Conservation (phyloP, 768 basidiomycete genomes). For the Candolleomyces efflorescens region DNA sequence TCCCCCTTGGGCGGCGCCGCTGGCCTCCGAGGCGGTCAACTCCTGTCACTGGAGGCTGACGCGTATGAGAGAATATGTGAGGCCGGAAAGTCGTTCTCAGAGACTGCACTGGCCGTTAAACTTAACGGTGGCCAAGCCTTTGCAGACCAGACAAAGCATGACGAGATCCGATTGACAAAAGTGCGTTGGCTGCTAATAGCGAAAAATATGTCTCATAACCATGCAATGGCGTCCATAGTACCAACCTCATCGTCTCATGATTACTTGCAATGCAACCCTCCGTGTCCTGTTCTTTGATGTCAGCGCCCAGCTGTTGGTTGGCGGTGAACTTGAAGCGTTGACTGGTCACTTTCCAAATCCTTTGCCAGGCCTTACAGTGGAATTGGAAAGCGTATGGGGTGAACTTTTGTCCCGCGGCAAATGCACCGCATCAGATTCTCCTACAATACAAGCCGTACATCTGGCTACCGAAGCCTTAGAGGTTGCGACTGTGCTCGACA, state of each 20-base stretch:
- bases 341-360: constrained; percentile 62
- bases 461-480: constrained; percentile 57
- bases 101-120: constrained; percentile 21
- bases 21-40: constrained; percentile 36
- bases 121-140: constrained; percentile 55
- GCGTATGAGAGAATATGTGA: constrained; percentile 39
- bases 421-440: not conserved
- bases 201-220: not conserved
- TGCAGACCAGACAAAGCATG: constrained; percentile 44
- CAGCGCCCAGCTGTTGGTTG: constrained; percentile 55
- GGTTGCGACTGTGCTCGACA: constrained; percentile 45
- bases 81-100: constrained; percentile 15
- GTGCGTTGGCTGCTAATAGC: constrained; percentile 26
- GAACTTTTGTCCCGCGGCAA: constrained; percentile 4
- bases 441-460: constrained; percentile 39
- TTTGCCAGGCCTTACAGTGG: constrained; percentile 58
- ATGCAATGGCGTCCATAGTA: constrained; percentile 31
- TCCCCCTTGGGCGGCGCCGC: constrained; percentile 12
- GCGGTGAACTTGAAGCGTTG: constrained; percentile 44
- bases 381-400: constrained; percentile 44
- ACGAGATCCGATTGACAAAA: constrained; percentile 53
- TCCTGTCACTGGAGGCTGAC: constrained; percentile 46
- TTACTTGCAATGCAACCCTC: constrained; percentile 61
- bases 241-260: constrained; percentile 59
- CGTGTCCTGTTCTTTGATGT: constrained; percentile 71